phyloP scores from a whole-genome alignment of 1,284 basidiomycete genomes.

The Ustilago vetiveriae region DNA sequence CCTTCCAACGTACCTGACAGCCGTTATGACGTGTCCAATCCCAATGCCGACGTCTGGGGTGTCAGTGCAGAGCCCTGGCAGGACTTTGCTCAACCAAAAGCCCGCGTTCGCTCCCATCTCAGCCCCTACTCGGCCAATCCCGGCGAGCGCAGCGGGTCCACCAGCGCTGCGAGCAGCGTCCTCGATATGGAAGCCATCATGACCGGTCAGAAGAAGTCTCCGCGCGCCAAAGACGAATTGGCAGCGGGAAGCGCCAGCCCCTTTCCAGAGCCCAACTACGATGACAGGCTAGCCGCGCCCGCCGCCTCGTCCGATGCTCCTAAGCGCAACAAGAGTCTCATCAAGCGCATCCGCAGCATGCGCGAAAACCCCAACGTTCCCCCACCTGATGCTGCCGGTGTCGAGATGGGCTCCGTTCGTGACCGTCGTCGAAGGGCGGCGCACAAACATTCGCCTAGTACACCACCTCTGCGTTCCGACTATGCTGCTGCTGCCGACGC shows the following conservation, averaged over 20 bases:
- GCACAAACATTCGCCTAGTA: slow-evolving; percentile 53
- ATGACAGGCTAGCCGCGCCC: slow-evolving; percentile 4
- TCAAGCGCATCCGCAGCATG: slow-evolving; percentile 60
- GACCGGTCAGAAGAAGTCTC: slow-evolving; percentile 52
- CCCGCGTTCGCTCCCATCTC: slow-evolving; percentile 30
- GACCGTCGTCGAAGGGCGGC: slow-evolving; percentile 27
- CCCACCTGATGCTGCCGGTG: slow-evolving; percentile 46
- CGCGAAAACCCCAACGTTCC: slow-evolving; percentile 58
- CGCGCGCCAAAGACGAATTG: slow-evolving; percentile 17
- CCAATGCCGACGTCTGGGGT: slow-evolving; percentile 64
- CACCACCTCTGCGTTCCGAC: slow-evolving; percentile 35
- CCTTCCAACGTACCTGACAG: slow-evolving; percentile 44
- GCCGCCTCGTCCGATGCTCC: slow-evolving; percentile 27
- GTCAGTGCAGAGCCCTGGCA: slow-evolving; percentile 65
- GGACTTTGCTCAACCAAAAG: slow-evolving; percentile 60
- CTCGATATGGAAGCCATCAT: slow-evolving; percentile 64
- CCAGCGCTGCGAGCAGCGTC: slow-evolving; percentile 54
- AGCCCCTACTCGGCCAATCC: slow-evolving; percentile 36
- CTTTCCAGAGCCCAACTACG: slow-evolving; percentile 55
- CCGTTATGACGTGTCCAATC: slow-evolving; percentile 52
- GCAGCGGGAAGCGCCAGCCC: slow-evolving; percentile 51
- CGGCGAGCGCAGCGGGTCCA: slow-evolving; percentile 44
- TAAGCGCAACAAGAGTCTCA: slow-evolving; percentile 57
- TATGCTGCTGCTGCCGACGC: slow-evolving; percentile 35
- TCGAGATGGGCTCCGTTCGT: slow-evolving; percentile 41